Evolutionary conservation across 495 filamentous ascomycete genomes (phyloP).

Genomic region (Lophiostoma macrostomum): DNA sequence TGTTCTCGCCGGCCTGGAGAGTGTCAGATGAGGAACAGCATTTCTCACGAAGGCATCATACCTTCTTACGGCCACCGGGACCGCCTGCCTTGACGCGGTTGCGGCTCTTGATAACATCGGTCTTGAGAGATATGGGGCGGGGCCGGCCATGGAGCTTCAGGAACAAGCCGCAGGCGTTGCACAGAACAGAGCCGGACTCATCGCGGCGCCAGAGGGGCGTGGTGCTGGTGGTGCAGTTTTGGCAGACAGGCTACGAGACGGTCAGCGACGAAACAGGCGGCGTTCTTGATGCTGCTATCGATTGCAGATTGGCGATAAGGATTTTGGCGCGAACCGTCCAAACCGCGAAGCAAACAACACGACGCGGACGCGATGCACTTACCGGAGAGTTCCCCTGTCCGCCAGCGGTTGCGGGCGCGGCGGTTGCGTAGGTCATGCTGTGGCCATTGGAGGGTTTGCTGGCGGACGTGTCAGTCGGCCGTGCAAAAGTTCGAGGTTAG

Average conservation of each 20-base stretch:
- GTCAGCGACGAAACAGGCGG: slow-evolving; percentile 44
- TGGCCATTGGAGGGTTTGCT: slow-evolving; percentile 52
- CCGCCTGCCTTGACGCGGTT: slow-evolving; percentile 94
- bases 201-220: slow-evolving; percentile 97
- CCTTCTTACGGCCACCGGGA: slow-evolving; percentile 85
- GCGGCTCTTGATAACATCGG: slow-evolving; percentile 98
- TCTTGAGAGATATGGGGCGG: slow-evolving; percentile 94
- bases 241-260: slow-evolving; percentile 84
- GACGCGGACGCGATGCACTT: slow-evolving; percentile 41
- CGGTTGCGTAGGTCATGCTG: slow-evolving; percentile 59
- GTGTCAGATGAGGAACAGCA: slow-evolving; percentile 9
- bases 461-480: slow-evolving; percentile 22
- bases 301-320: slow-evolving; percentile 33
- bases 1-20: slow-evolving; percentile 25
- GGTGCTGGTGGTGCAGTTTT: slow-evolving; percentile 94
- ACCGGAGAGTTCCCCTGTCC: slow-evolving; percentile 66
- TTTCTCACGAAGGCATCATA: slow-evolving; percentile 33
- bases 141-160: slow-evolving; percentile 93
- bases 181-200: slow-evolving; percentile 94
- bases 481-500: slow-evolving; percentile 29
- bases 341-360: background rate
- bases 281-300: slow-evolving; percentile 17
- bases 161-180: slow-evolving; percentile 97
- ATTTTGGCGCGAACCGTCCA: slow-evolving; percentile 16
- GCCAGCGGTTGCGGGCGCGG: slow-evolving; percentile 65